Evolutionary conservation across 2,329 filamentous ascomycete species (phyloP).

Genomic region (Ophiostoma sp.): DNA sequence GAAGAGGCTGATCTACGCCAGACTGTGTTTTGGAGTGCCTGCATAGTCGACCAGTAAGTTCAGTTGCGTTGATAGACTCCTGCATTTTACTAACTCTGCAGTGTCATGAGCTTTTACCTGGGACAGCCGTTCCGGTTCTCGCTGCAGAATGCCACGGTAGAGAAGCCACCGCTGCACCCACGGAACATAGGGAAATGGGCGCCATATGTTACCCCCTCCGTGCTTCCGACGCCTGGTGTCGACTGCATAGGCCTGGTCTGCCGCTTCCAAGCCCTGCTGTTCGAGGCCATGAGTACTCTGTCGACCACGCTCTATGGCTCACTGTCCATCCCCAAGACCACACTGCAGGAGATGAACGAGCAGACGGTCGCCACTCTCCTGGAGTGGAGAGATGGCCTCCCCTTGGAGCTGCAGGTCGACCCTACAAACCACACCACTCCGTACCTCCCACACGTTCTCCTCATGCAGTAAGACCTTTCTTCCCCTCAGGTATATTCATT

Average conservation of each 20-base stretch:
- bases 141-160: slow-evolving; percentile 1
- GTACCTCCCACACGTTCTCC: slow-evolving; percentile 38
- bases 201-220: not conserved
- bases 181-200: not conserved
- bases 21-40: slow-evolving; percentile 41
- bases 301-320: not conserved
- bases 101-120: slow-evolving; percentile 18
- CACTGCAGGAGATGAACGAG: not conserved
- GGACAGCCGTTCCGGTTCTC: slow-evolving; percentile 19
- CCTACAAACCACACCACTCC: slow-evolving; percentile 32
- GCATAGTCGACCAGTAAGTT: slow-evolving; percentile 36
- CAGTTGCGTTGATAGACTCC: not conserved
- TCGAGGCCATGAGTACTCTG: slow-evolving; percentile 4
- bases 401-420: slow-evolving; percentile 36
- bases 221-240: not conserved
- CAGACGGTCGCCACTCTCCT: slow-evolving; percentile 11
- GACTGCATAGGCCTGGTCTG: slow-evolving; percentile 7
- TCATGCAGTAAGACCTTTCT: slow-evolving; percentile 36
- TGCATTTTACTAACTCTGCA: not conserved
- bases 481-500: not conserved
- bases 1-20: slow-evolving; percentile 39
- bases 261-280: slow-evolving; percentile 2
- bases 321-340: not conserved
- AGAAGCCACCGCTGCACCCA: not conserved
- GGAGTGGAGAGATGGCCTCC: slow-evolving; percentile 28